These are phyloP conservation scores for Fragaria ananassa DNA, from an alignment of 306 rosid species.

Conservation along the genomic window DNA sequence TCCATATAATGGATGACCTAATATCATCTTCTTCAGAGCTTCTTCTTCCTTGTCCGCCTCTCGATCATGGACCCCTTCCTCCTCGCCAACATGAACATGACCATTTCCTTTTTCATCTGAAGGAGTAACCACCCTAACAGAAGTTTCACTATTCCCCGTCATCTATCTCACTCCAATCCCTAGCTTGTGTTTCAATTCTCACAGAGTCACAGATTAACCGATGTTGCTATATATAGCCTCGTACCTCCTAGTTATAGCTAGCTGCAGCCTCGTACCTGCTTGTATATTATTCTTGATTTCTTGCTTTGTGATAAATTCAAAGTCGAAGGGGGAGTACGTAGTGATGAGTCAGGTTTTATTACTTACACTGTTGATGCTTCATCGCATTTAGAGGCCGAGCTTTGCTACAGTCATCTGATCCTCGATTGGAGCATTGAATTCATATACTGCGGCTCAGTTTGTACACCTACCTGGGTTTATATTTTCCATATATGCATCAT, in stretches of 20 bases:
- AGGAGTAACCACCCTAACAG: not conserved
- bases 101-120: not conserved
- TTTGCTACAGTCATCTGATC: not conserved
- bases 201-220: not conserved
- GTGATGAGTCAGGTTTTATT: not conserved
- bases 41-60: constrained; percentile 17
- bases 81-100: not conserved
- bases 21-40: constrained; percentile 44
- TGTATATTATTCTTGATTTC: not conserved
- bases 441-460: no score
- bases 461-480: not conserved
- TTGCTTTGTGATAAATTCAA: not conserved
- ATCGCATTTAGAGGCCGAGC: not conserved
- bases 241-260: not conserved
- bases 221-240: not conserved
- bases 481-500: not conserved
- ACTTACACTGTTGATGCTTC: not conserved
- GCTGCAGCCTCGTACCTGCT: not conserved
- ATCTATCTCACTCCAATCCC: not conserved
- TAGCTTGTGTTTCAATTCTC: not conserved
- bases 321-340: not conserved
- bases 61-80: not conserved
- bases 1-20: constrained; percentile 48
- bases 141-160: constrained; percentile 2
- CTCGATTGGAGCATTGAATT: not conserved